Conservation (phyloP, 495 filamentous ascomycete species). For the Penicillium subrubescens region DNA sequence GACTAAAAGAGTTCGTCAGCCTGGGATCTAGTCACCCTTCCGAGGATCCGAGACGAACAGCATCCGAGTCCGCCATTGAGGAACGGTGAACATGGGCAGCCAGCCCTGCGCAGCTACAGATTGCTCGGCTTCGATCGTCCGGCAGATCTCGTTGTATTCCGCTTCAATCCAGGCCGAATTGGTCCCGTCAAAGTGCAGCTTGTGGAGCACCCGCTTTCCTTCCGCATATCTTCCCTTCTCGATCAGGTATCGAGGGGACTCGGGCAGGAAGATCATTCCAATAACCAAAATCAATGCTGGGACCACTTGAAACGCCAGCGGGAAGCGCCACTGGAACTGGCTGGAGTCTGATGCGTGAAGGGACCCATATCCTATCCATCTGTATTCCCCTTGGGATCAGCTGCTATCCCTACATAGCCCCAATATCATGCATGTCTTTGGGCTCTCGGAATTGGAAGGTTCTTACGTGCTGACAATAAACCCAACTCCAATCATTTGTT, state of each 20-base stretch:
- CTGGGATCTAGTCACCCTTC: not conserved
- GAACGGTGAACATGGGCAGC: slow-evolving; percentile 54
- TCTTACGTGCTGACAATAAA: slow-evolving; percentile 53
- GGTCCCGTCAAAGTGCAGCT: slow-evolving; percentile 50
- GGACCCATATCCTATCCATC: slow-evolving; percentile 60
- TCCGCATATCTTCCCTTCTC: slow-evolving; percentile 48
- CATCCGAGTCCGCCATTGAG: slow-evolving; percentile 51
- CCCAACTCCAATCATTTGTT: slow-evolving; percentile 62
- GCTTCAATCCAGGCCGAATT: slow-evolving; percentile 53
- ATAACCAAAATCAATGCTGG: slow-evolving; percentile 46
- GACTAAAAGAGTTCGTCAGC: slow-evolving; percentile 28
- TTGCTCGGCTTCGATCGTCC: slow-evolving; percentile 52
- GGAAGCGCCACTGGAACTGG: slow-evolving; percentile 57
- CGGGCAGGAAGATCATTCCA: slow-evolving; percentile 55
- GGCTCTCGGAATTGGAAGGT: too few relatives aligned
- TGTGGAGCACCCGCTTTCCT: slow-evolving; percentile 50
- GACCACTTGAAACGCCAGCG: slow-evolving; percentile 55
- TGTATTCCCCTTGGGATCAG: slow-evolving; percentile 12
- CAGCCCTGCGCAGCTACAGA: slow-evolving; percentile 45
- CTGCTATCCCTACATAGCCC: not conserved
- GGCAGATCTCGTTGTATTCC: slow-evolving; percentile 52
- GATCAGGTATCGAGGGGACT: slow-evolving; percentile 58
- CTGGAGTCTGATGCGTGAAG: slow-evolving; percentile 42
- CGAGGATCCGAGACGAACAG: slow-evolving; percentile 33
- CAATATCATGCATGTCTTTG: not conserved